These are phyloP conservation scores for Turritis glabra DNA, from an alignment of 345 rosid species.

Conservation along the genomic window DNA sequence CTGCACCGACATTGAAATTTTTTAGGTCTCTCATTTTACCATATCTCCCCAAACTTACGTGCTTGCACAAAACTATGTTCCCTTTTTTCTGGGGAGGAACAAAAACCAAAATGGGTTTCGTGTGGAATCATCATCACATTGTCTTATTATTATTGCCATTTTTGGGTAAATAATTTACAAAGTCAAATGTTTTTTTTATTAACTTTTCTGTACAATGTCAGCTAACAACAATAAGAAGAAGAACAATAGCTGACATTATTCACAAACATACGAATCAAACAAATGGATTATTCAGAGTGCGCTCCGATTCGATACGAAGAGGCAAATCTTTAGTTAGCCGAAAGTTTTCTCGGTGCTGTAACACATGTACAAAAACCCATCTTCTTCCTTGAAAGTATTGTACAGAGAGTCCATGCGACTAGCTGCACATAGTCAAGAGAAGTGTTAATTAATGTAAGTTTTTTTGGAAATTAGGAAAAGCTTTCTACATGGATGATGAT, in stretches of 20 bases:
- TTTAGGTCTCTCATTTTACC: slow-evolving; percentile 22
- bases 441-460: background rate
- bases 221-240: slow-evolving; percentile 28
- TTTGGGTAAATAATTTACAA: slow-evolving; percentile 25
- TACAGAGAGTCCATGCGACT: slow-evolving; percentile 58
- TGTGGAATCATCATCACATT: slow-evolving; percentile 36
- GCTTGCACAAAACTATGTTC: slow-evolving; percentile 25
- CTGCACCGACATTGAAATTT: slow-evolving; percentile 17
- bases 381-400: slow-evolving; percentile 68
- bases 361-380: slow-evolving; percentile 75
- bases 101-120: slow-evolving; percentile 7
- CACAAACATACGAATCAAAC: slow-evolving; percentile 35
- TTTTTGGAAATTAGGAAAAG: background rate
- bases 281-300: slow-evolving; percentile 23
- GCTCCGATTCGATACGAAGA: background rate
- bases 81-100: background rate
- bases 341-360: slow-evolving; percentile 90
- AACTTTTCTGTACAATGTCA: slow-evolving; percentile 36
- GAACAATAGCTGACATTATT: slow-evolving; percentile 35
- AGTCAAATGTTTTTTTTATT: slow-evolving; percentile 20
- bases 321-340: slow-evolving; percentile 29
- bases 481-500: background rate
- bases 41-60: slow-evolving; percentile 31
- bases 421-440: slow-evolving; percentile 41
- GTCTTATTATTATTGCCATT: slow-evolving; percentile 19